Conservation (phyloP, 2,329 filamentous ascomycete genomes). For the Aspergillus spinulosporus region DNA sequence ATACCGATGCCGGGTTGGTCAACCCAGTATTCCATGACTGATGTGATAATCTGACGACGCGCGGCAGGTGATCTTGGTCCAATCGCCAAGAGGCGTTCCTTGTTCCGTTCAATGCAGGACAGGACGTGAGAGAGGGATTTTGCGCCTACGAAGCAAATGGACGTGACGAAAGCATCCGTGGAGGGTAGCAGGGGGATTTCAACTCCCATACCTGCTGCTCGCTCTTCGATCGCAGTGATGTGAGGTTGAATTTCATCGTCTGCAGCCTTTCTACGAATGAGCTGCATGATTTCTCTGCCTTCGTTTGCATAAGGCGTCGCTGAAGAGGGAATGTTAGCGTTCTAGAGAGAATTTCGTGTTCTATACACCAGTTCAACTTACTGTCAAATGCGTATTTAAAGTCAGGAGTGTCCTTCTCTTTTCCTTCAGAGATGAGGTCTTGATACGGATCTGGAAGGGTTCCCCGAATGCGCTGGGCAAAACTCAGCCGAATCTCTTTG, state of each 20-base stretch:
- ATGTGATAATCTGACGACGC: conserved; percentile 82
- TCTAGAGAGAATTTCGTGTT: background rate
- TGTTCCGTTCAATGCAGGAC: conserved; percentile 92
- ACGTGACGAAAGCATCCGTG: conserved; percentile 90
- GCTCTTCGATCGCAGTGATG: conserved; percentile 77
- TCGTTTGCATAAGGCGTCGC: conserved; percentile 79
- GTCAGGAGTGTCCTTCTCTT: conserved; percentile 92
- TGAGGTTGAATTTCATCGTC: conserved; percentile 84
- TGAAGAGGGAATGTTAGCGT: conserved; percentile 36
- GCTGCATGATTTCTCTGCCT: conserved; percentile 75
- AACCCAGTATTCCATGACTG: conserved; percentile 89
- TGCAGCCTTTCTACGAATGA: conserved; percentile 79
- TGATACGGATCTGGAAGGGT: conserved; percentile 85
- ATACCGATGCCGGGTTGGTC: conserved; percentile 90
- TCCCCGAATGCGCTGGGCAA: conserved; percentile 92
- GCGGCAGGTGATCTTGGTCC: conserved; percentile 73
- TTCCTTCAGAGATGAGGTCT: conserved; percentile 75
- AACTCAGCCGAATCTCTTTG: conserved; percentile 95
- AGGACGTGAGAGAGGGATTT: conserved; percentile 96
- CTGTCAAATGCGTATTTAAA: conserved; percentile 83
- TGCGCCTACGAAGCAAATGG: conserved; percentile 88
- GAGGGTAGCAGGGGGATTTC: conserved; percentile 77
- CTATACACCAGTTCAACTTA: conserved; percentile 46
- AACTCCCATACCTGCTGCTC: conserved; percentile 68
- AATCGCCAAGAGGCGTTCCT: conserved; percentile 79